phyloP scores from a whole-genome alignment of 1,284 basidiomycete genomes.

The Thecaphora thlaspeos region DNA sequence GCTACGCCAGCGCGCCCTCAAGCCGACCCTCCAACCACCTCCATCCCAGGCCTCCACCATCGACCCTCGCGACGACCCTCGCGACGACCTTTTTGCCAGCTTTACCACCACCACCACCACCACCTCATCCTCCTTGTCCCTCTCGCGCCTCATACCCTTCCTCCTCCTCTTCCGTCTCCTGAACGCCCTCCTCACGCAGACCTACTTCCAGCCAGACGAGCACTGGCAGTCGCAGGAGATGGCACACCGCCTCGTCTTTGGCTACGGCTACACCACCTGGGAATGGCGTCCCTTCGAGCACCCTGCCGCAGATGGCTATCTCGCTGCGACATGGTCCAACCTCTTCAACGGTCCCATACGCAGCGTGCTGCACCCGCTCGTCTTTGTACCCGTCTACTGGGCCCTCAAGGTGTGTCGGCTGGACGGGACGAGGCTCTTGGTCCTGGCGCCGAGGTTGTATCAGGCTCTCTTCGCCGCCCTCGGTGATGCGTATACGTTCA shows the following conservation, averaged over 20 bases:
- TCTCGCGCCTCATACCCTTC: constrained; percentile 6
- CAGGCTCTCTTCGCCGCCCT: constrained; percentile 77
- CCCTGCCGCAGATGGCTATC: neutral
- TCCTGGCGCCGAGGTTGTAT: constrained; percentile 68
- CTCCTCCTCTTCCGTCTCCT: constrained; percentile 58
- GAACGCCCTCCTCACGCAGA: constrained; percentile 70
- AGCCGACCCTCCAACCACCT: no score
- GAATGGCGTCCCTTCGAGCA: constrained; percentile 69
- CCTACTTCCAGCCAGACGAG: constrained; percentile 97
- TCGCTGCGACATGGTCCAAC: constrained; percentile 4
- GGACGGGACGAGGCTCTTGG: constrained; percentile 60
- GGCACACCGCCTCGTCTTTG: constrained; percentile 83
- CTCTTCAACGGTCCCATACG: constrained; percentile 51
- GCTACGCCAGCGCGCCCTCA: no score
- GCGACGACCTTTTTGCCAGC: no score
- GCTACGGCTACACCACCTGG: constrained; percentile 91
- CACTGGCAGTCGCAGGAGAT: constrained; percentile 93
- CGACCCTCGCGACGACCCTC: no score
- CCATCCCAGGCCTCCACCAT: no score
- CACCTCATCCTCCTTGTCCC: neutral
- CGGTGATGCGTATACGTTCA: constrained; percentile 74
- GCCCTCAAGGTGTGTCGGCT: constrained; percentile 65
- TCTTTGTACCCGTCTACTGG: constrained; percentile 79
- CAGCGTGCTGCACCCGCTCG: constrained; percentile 55
- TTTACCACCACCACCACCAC: no score